Evolutionary conservation across 129 eudicot species (phyloP).

Genomic region (Kitagawia praeruptora): DNA sequence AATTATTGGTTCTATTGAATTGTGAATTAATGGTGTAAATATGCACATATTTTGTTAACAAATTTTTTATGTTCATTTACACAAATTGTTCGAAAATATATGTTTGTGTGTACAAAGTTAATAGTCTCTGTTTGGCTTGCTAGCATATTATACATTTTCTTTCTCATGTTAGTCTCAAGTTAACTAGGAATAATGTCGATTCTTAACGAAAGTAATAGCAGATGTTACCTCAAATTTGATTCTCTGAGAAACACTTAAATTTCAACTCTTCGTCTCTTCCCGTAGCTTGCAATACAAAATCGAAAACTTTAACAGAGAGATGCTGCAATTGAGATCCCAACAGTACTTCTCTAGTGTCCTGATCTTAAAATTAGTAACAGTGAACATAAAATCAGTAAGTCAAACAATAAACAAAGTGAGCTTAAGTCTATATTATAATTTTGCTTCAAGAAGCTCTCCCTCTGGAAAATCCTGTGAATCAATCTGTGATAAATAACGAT

Average conservation of each 20-base stretch:
- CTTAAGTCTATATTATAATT: not conserved
- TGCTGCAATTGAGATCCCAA: not conserved
- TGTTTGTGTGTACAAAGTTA: not conserved
- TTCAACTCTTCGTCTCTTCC: too few species aligned
- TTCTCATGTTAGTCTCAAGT: not conserved
- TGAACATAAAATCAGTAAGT: too few species aligned
- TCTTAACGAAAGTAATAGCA: not conserved
- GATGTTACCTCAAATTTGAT: not conserved
- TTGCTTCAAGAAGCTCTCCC: not conserved
- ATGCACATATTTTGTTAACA: not conserved
- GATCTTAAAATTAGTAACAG: not conserved
- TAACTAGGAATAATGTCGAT: not conserved
- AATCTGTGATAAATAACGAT: too few species aligned
- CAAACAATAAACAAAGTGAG: not conserved
- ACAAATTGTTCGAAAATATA: too few species aligned
- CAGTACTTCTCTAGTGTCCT: not conserved
- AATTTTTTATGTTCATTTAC: not conserved
- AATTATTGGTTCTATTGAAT: not conserved
- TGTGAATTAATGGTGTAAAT: not conserved
- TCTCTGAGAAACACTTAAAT: too few species aligned
- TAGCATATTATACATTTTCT: not conserved
- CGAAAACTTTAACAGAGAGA: not conserved
- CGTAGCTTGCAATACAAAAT: too few species aligned
- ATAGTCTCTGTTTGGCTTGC: not conserved
- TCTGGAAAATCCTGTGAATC: not conserved